Percentiles rank a stretch among this genome's conserved stretches.
phyloP scores from a whole-genome alignment of 2,329 filamentous ascomycete species.

The Cylindrodendrum hubeiense region DNA sequence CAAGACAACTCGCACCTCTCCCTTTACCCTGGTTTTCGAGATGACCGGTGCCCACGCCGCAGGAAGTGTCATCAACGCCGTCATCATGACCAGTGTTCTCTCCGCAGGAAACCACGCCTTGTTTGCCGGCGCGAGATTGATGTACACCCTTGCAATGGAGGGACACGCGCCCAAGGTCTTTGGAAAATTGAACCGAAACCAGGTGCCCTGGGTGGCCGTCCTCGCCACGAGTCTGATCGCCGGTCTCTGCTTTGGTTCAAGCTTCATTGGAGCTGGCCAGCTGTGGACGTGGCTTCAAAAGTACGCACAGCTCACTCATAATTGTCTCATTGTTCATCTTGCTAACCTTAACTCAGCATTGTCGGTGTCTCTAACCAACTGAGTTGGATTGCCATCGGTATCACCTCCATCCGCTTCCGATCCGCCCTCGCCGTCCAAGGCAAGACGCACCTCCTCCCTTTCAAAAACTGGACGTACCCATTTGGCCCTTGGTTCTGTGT shows the following conservation, averaged over 20 bases:
- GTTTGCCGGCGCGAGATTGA: slow-evolving; percentile 50
- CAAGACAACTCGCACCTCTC: slow-evolving; percentile 52
- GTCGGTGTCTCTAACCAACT: slow-evolving; percentile 77
- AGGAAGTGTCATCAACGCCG: slow-evolving; percentile 69
- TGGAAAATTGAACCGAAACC: slow-evolving; percentile 50
- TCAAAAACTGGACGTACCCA: slow-evolving; percentile 76
- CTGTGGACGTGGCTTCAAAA: slow-evolving; percentile 77
- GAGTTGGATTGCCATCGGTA: slow-evolving; percentile 73
- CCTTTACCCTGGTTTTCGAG: slow-evolving; percentile 70
- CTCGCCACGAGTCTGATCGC: slow-evolving; percentile 68
- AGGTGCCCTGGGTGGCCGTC: slow-evolving; percentile 55
- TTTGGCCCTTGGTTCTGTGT: slow-evolving; percentile 69
- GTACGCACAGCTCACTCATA: slow-evolving; percentile 49
- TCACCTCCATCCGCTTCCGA: slow-evolving; percentile 76
- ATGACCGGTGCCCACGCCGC: slow-evolving; percentile 65
- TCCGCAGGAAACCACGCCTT: slow-evolving; percentile 54
- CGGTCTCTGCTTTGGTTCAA: slow-evolving; percentile 73
- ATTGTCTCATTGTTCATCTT: neutral
- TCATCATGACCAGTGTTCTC: slow-evolving; percentile 58
- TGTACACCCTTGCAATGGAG: slow-evolving; percentile 53
- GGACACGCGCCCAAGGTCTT: slow-evolving; percentile 69
- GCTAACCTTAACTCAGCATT: slow-evolving; percentile 54
- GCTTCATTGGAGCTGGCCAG: slow-evolving; percentile 74
- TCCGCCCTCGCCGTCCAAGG: slow-evolving; percentile 67
- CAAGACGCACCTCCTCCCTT: slow-evolving; percentile 71